Percentiles rank a stretch among this genome's conserved stretches.
phyloP scores from a whole-genome alignment of 805 yeast genomes.

The Pichia pseudocactophila region DNA sequence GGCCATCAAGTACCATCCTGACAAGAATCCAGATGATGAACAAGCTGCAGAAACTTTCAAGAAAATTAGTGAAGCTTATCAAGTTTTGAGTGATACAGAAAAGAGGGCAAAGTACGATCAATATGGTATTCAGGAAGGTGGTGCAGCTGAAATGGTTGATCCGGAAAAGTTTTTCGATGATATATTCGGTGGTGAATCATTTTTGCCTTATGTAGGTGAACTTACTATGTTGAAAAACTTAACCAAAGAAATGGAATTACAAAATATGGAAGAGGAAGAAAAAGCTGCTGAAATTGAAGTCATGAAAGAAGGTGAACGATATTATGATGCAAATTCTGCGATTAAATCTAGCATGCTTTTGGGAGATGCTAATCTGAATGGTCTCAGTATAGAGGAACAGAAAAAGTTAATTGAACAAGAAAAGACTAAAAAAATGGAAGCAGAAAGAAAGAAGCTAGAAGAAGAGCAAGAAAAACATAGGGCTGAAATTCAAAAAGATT shows the following conservation, averaged over 20 bases:
- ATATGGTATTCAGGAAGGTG: slow-evolving; percentile 47
- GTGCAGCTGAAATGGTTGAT: slow-evolving; percentile 67
- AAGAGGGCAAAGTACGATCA: slow-evolving; percentile 71
- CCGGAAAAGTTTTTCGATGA: slow-evolving; percentile 76
- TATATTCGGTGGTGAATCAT: slow-evolving; percentile 80
- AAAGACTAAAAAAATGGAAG: slow-evolving; percentile 33
- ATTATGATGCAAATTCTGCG: slow-evolving; percentile 1
- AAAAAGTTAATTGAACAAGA: slow-evolving; percentile 23
- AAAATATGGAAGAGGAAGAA: slow-evolving; percentile 24
- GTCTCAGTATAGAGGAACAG: slow-evolving; percentile 23
- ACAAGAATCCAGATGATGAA: slow-evolving; percentile 92
- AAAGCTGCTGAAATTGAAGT: slow-evolving; percentile 35
- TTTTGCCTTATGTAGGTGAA: slow-evolving; percentile 73
- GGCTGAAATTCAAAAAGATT: slow-evolving; percentile 43
- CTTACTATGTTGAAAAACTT: slow-evolving; percentile 58
- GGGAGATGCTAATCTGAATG: slow-evolving; percentile 21
- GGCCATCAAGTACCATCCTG: slow-evolving; percentile 90
- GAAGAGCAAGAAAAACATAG: slow-evolving; percentile 62
- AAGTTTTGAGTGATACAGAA: slow-evolving; percentile 66
- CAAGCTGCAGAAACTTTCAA: slow-evolving; percentile 84
- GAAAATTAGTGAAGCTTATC: slow-evolving; percentile 62
- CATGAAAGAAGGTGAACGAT: slow-evolving; percentile 35
- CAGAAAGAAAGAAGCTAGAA: slow-evolving; percentile 57
- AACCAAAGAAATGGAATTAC: slow-evolving; percentile 44
- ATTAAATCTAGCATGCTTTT: slow-evolving; percentile 7